Evolutionary conservation across 1,284 basidiomycete species (phyloP).

Genomic region (Sporisorium sorghi): DNA sequence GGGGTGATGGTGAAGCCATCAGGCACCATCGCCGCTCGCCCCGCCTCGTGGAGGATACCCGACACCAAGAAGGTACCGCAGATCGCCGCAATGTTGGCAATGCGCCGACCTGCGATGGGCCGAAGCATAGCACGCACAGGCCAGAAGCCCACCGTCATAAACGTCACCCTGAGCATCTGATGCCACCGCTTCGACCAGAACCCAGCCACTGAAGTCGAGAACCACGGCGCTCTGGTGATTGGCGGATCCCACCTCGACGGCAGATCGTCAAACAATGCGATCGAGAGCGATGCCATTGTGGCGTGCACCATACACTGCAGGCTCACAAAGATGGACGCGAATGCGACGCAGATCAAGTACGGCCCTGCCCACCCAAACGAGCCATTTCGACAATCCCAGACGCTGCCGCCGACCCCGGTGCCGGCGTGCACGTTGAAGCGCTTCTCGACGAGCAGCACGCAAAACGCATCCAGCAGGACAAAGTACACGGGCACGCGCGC

Average conservation of each 20-base stretch:
- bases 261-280: conserved; percentile 12
- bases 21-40: conserved; percentile 19
- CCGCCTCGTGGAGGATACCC: conserved; percentile 38
- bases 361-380: conserved; percentile 30
- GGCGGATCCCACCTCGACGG: conserved; percentile 40
- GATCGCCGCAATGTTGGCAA: conserved; percentile 21
- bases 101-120: conserved; percentile 8
- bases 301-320: conserved; percentile 14
- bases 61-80: conserved; percentile 36
- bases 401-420: conserved; percentile 11
- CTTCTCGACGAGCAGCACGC: conserved; percentile 22
- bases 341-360: conserved; percentile 21
- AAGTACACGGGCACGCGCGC: conserved; percentile 5
- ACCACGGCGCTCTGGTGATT: conserved; percentile 13
- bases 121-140: conserved; percentile 11
- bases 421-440: conserved; percentile 27
- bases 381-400: conserved; percentile 24
- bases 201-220: conserved; percentile 24
- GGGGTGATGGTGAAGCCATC: conserved; percentile 4
- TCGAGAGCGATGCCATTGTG: conserved; percentile 2
- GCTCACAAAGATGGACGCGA: conserved; percentile 12
- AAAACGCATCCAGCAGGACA: conserved; percentile 23
- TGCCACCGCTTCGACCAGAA: conserved; percentile 51
- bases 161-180: conserved; percentile 32
- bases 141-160: conserved; percentile 32